phyloP scores from a whole-genome alignment of 345 rosid genomes.

The Crucihimalaya himalaica region DNA sequence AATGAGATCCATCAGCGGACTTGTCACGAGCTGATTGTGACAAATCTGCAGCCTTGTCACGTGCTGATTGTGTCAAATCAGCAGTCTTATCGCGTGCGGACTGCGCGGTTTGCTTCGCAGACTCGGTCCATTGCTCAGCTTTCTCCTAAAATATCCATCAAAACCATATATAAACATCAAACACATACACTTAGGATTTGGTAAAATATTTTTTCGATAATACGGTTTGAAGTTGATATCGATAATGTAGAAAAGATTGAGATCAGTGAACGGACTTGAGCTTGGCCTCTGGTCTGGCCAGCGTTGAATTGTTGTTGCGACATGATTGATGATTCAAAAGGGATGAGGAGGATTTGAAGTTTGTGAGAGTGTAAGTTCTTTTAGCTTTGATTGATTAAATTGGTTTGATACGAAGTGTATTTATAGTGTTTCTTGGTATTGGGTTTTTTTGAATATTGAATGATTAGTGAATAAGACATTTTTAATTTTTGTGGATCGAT shows the following conservation, averaged over 20 bases:
- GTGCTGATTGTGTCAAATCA: slow-evolving; percentile 28
- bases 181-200: neutral
- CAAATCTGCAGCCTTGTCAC: slow-evolving; percentile 28
- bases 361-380: slow-evolving; percentile 10
- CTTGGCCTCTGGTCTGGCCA: slow-evolving; percentile 36
- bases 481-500: slow-evolving; percentile 29
- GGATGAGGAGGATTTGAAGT: neutral
- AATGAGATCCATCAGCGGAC: slow-evolving; percentile 21
- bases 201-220: neutral
- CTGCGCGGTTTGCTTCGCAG: slow-evolving; percentile 37
- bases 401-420: slow-evolving; percentile 17
- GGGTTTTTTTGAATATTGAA: neutral
- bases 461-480: neutral
- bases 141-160: slow-evolving; percentile 27
- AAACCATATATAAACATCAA: slow-evolving; percentile 11
- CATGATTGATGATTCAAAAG: slow-evolving; percentile 28
- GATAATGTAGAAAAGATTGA: neutral
- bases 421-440: slow-evolving; percentile 24
- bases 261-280: slow-evolving; percentile 15
- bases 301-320: slow-evolving; percentile 42
- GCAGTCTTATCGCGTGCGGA: slow-evolving; percentile 38
- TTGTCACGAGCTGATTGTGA: slow-evolving; percentile 32
- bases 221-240: neutral
- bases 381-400: slow-evolving; percentile 28
- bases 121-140: slow-evolving; percentile 42